A percentile compares a stretch with the other conserved stretches of the same genome.
phyloP scores from a whole-genome alignment of 331 rosid species.

The Arachis monticola region DNA sequence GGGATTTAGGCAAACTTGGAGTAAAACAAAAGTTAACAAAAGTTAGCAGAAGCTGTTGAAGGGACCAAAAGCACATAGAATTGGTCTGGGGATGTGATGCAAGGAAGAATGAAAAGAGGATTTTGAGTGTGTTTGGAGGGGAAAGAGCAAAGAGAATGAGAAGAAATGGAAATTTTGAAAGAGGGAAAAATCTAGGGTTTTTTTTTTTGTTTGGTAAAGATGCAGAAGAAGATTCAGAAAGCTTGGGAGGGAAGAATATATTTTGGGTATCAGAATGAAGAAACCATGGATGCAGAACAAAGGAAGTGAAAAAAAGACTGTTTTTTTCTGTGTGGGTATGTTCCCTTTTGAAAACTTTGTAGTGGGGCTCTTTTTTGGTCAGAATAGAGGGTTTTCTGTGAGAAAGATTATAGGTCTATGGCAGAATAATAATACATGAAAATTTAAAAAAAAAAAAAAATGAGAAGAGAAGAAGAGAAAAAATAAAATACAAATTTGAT shows the following conservation, averaged over 20 bases:
- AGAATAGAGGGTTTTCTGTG: slow-evolving; percentile 8
- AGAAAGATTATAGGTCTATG: slow-evolving; percentile 20
- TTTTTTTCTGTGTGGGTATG: slow-evolving; percentile 14
- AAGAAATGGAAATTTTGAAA: background rate
- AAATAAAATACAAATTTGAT: background rate
- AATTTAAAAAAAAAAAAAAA: no score
- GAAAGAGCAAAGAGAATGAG: slow-evolving; percentile 25
- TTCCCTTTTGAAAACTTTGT: slow-evolving; percentile 14
- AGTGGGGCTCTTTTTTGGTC: slow-evolving; percentile 29
- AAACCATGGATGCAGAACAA: slow-evolving; percentile 22
- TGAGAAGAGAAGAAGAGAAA: background rate
- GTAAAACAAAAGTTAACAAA: slow-evolving; percentile 1
- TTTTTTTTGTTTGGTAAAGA: slow-evolving; percentile 43
- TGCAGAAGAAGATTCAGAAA: slow-evolving; percentile 33
- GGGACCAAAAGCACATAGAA: slow-evolving; percentile 27
- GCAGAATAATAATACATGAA: background rate
- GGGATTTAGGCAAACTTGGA: slow-evolving; percentile 33
- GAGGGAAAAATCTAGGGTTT: slow-evolving; percentile 63
- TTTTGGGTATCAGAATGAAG: slow-evolving; percentile 29
- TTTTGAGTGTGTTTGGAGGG: background rate
- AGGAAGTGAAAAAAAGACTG: slow-evolving; percentile 9
- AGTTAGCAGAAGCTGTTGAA: slow-evolving; percentile 13
- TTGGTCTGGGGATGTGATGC: slow-evolving; percentile 29
- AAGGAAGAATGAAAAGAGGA: background rate
- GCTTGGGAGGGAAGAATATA: slow-evolving; percentile 38